These are phyloP conservation scores for Poterioochromonas sp. DNA, from an alignment of 352 stramenopile genomes.

Conservation along the genomic window DNA sequence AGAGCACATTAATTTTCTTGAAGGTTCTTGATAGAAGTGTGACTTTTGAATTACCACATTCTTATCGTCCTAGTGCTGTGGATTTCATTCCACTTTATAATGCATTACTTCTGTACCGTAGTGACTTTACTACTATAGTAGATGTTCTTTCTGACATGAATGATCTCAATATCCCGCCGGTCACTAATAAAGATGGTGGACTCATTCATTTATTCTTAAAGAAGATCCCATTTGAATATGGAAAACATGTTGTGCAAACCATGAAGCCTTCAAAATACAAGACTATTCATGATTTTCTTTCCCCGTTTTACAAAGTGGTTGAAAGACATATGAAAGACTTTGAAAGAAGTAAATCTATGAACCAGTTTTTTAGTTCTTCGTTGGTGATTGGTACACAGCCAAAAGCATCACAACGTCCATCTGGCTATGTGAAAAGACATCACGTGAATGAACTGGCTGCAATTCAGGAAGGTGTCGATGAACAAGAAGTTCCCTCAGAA, in stretches of 20 bases:
- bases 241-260: background rate
- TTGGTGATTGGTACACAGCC: background rate
- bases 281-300: background rate
- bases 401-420: background rate
- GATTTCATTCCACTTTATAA: background rate
- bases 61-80: background rate
- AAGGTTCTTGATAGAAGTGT: background rate
- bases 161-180: background rate
- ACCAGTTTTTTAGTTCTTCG: background rate
- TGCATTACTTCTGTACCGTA: background rate
- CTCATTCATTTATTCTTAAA: background rate
- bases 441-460: no score
- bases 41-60: background rate
- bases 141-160: no score
- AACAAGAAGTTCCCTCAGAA: no score
- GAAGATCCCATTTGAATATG: background rate
- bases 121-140: background rate
- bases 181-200: background rate
- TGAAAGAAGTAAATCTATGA: background rate
- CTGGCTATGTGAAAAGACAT: background rate
- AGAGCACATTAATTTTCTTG: background rate
- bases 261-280: background rate
- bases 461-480: no score
- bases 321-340: background rate
- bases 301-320: background rate